These are phyloP conservation scores for Umbelopsis vinacea DNA, from an alignment of 192 early-diverging fungal genomes.

Conservation along the genomic window DNA sequence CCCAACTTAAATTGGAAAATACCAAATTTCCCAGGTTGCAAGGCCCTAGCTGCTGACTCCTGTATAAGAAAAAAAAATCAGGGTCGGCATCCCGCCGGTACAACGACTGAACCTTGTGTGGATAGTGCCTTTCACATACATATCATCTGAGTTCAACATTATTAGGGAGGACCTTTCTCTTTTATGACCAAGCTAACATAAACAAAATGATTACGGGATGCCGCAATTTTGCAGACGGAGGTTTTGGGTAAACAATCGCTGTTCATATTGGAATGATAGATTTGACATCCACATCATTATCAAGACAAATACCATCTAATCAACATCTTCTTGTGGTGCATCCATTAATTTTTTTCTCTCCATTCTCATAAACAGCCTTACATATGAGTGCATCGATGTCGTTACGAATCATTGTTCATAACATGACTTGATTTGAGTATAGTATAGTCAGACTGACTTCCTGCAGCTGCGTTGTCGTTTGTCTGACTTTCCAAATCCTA, in stretches of 20 bases:
- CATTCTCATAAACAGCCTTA: neutral
- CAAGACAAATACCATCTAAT: too few relatives aligned
- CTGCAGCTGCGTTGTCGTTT: neutral
- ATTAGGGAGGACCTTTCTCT: conserved; percentile 1
- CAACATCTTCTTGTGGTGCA: too few relatives aligned
- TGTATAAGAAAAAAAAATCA: neutral
- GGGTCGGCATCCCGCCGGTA: neutral
- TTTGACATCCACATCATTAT: too few relatives aligned
- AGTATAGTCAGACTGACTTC: neutral
- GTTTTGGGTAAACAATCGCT: neutral
- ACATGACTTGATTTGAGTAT: neutral
- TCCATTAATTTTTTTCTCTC: too few relatives aligned
- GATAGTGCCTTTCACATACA: neutral
- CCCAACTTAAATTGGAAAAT: too few relatives aligned
- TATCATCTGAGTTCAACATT: neutral
- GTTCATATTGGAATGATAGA: too few relatives aligned
- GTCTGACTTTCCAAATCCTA: neutral
- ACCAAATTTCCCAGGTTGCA: too few relatives aligned
- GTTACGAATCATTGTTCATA: neutral
- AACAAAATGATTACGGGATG: neutral
- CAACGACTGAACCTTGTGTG: neutral
- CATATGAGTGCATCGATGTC: neutral
- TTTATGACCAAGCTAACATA: neutral
- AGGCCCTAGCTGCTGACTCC: too few relatives aligned
- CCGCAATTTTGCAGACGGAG: neutral